phyloP scores from a whole-genome alignment of 108 stramenopile species.

The Fragilaria radians region DNA sequence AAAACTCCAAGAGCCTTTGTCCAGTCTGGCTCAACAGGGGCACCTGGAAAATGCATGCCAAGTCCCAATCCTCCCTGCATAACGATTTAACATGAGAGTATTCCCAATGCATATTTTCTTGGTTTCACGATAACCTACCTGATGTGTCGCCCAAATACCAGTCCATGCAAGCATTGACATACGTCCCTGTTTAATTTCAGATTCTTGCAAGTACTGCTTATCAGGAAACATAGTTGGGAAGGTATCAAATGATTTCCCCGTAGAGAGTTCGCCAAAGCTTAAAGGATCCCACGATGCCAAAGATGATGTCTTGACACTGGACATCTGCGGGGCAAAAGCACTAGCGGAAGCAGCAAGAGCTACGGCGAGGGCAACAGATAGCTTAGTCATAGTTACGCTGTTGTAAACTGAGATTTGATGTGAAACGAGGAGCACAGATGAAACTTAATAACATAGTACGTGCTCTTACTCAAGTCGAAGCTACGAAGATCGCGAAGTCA shows the following conservation, averaged over 20 bases:
- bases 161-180: conserved; percentile 91
- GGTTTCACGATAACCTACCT: conserved; percentile 20
- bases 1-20: conserved; percentile 77
- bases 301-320: conserved; percentile 11
- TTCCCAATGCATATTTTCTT: not conserved
- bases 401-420: too few relatives aligned
- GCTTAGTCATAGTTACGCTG: conserved; percentile 55
- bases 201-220: conserved; percentile 76
- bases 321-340: conserved; percentile 44
- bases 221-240: conserved; percentile 92
- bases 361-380: conserved; percentile 29
- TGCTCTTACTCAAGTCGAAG: too few relatives aligned
- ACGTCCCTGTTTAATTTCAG: conserved; percentile 93
- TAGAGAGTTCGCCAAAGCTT: conserved; percentile 39
- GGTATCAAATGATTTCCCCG: conserved; percentile 53
- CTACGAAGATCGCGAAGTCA: too few relatives aligned
- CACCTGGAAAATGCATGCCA: conserved; percentile 82
- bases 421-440: too few relatives aligned
- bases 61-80: conserved; percentile 57
- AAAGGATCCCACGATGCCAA: conserved; percentile 57
- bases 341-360: conserved; percentile 34
- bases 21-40: conserved; percentile 77
- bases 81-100: not conserved
- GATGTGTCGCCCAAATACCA: conserved; percentile 76
- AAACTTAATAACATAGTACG: too few relatives aligned